A percentile compares a stretch with the other conserved stretches of the same genome.
Conservation (phyloP, 352 stramenopile genomes). For the Phytophthora agathidicida region DNA sequence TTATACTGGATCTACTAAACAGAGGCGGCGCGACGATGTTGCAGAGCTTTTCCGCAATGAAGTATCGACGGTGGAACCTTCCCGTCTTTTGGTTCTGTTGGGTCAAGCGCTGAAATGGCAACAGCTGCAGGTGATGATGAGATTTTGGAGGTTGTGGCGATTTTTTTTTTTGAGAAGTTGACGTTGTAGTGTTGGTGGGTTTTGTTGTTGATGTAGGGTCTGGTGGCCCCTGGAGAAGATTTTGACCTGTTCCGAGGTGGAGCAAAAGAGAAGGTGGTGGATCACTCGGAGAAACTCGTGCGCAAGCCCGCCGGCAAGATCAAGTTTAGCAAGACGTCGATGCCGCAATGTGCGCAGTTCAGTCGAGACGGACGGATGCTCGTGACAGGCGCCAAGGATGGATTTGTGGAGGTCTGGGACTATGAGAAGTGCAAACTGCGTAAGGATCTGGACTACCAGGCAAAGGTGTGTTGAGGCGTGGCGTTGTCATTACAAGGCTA, state of each 20-base stretch:
- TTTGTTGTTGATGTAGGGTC: conserved; percentile 44
- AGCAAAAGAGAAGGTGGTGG: conserved; percentile 55
- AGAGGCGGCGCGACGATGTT: conserved; percentile 82
- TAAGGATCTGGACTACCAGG: conserved; percentile 95
- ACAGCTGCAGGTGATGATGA: conserved; percentile 59
- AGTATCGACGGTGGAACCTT: conserved; percentile 84
- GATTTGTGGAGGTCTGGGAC: conserved; percentile 96
- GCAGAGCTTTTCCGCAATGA: conserved; percentile 77
- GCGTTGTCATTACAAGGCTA: background rate
- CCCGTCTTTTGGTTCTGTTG: conserved; percentile 85
- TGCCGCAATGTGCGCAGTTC: conserved; percentile 88
- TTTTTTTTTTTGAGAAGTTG: background rate
- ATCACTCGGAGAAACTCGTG: conserved; percentile 68
- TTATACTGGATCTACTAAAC: conserved; percentile 74
- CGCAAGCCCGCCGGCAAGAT: conserved; percentile 80
- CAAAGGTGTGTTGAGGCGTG: conserved; percentile 43
- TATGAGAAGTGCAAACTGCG: conserved; percentile 88
- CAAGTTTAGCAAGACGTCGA: conserved; percentile 89
- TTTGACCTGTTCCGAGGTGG: conserved; percentile 86
- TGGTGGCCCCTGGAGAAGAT: conserved; percentile 62
- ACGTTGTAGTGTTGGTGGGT: background rate
- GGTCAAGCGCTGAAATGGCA: conserved; percentile 93
- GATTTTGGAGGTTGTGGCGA: background rate
- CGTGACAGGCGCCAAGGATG: conserved; percentile 94
- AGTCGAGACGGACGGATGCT: conserved; percentile 89